Conservation (phyloP, 164 flowering plant genomes). For the Kalanchoe fedtschenkoi region DNA sequence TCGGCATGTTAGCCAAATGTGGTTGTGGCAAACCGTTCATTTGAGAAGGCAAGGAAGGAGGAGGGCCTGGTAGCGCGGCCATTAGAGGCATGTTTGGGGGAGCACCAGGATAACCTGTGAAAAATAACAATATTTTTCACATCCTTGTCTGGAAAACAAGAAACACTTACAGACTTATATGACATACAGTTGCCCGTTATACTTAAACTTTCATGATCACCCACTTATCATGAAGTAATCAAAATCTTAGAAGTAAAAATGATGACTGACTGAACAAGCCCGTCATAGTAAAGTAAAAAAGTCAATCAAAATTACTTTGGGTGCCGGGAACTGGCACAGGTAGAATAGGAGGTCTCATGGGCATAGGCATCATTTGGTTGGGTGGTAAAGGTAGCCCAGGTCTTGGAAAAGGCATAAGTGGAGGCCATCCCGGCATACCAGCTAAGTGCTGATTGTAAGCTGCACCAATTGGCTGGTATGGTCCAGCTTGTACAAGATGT, state of each 20-base stretch:
- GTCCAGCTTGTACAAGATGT: conserved; percentile 81
- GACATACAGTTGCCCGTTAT: background rate
- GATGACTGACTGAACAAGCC: no score
- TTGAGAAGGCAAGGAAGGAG: conserved; percentile 40
- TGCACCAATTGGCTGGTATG: conserved; percentile 81
- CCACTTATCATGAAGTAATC: background rate
- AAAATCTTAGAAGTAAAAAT: background rate
- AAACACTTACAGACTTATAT: background rate
- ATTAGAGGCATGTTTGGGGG: conserved; percentile 44
- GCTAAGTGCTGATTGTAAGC: conserved; percentile 58
- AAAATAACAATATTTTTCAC: conserved; percentile 5
- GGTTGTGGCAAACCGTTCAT: conserved; percentile 48
- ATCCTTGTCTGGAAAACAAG: background rate
- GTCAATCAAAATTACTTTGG: conserved; percentile 27
- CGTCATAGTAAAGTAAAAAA: no score
- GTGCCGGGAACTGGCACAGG: conserved; percentile 42
- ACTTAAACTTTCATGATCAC: background rate
- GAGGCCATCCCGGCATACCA: conserved; percentile 22
- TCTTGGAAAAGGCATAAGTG: conserved; percentile 15
- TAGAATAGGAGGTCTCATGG: conserved; percentile 60
- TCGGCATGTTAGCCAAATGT: conserved; percentile 20
- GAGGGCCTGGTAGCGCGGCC: conserved; percentile 58
- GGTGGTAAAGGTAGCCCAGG: conserved; percentile 63
- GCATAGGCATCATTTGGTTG: conserved; percentile 20
- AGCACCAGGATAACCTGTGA: conserved; percentile 42